A percentile compares a stretch with the other conserved stretches of the same genome.
Evolutionary conservation across 176 grass and related monocot species (phyloP).

Genomic region (Oryza longistaminata): DNA sequence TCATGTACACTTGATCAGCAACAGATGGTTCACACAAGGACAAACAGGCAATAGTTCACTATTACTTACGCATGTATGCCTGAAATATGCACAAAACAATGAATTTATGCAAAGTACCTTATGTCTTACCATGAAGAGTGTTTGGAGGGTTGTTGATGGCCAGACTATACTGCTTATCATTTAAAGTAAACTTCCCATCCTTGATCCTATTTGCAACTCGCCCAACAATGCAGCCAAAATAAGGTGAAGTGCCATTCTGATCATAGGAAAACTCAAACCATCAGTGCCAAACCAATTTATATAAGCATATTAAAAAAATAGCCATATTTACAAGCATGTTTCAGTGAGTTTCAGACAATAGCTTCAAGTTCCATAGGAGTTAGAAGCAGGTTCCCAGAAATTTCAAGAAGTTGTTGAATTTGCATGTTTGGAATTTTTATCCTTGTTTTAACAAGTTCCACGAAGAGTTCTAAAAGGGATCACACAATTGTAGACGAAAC

Average conservation of each 20-base stretch:
- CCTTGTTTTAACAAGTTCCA: too few relatives aligned
- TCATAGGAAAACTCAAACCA: conserved; percentile 35
- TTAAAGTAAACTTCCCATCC: conserved; percentile 69
- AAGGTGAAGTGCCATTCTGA: conserved; percentile 74
- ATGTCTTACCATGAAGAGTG: conserved; percentile 75
- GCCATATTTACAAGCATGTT: background rate
- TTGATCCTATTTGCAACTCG: conserved; percentile 93
- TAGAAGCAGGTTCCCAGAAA: background rate
- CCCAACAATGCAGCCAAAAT: conserved; percentile 92
- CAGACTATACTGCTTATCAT: conserved; percentile 65
- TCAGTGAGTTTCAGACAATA: background rate
- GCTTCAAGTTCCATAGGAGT: too few relatives aligned
- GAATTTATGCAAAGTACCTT: background rate
- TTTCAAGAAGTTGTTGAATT: background rate
- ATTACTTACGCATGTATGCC: conserved; percentile 7
- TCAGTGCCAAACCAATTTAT: conserved; percentile 23
- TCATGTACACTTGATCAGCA: background rate
- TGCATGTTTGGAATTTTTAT: background rate
- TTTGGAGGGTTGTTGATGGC: conserved; percentile 73
- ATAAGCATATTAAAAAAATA: background rate
- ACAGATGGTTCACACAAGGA: conserved; percentile 2
- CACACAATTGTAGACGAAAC: too few relatives aligned
- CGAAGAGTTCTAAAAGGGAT: too few relatives aligned
- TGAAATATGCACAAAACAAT: conserved; percentile 4
- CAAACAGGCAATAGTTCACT: background rate